Evolutionary conservation across 164 flowering plant genomes (phyloP), one percentile per base, ranked within the genome.

Genomic region (Umbilicus rupestris): DNA sequence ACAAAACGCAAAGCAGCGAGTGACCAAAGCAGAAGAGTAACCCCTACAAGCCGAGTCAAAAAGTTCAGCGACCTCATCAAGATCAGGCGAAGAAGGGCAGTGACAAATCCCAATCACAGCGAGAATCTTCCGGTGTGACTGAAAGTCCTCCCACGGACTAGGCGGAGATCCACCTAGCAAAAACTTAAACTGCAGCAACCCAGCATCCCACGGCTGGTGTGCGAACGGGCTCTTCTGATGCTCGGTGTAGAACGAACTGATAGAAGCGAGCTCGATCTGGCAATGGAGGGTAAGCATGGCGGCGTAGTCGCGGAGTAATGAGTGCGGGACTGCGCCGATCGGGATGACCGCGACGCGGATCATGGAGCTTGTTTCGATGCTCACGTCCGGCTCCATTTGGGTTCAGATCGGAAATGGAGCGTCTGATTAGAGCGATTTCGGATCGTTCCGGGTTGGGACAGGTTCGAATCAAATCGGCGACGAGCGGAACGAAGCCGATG

Each of bases 191-290:
- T 94, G 82, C 64, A 95, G 83, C 63, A 80, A 77, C 31, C 97
- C 97, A 29, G 82, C 65, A 35, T 90, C 96, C 99, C 99, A 95
- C 0, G 97, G 97, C 78, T 95, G 99, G 68, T 89, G 66, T 0
- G 96, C 66, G 71, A 95, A 95, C n/a, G 99, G 99, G 26, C 88
- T 82, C 73, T 95, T 95, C 83, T 95, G 99, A 76, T 95, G 94
- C 82, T 92, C 97, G 1, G 92, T 87, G 85, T 95, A 95, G 86
- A 95, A 95, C 17, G 97, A 92, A 63, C 86, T 83, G 74, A 87
- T 87, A 28, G 94, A 75, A n/a, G 93, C 82, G 68, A 91, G 92
- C 1, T 87, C 85, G 72, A 92, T 78, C 69, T 73, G 73, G 49
- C 76, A 76, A 79, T 89, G 89, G 4, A 84, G 92, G 47, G 66